These are phyloP conservation scores for Choiromyces venosus DNA, from an alignment of 495 filamentous ascomycete species.

Conservation along the genomic window DNA sequence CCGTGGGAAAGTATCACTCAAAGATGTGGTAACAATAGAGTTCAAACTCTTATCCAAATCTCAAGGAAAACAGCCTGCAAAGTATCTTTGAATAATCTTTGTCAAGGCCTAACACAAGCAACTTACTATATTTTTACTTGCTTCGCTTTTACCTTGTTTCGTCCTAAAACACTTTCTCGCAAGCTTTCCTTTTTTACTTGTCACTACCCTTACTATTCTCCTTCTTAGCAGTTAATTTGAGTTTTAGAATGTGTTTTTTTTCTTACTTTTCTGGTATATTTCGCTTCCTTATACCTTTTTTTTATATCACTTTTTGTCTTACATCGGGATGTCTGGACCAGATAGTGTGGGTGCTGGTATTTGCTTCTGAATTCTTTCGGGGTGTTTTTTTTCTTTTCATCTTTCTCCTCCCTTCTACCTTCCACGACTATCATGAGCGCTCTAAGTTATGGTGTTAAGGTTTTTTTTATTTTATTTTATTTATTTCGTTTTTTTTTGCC, in stretches of 20 bases:
- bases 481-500: too few relatives aligned
- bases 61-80: conserved; percentile 26
- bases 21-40: conserved; percentile 39
- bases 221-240: neutral
- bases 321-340: neutral
- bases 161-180: neutral
- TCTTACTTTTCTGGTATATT: neutral
- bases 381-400: neutral
- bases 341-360: neutral
- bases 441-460: too few relatives aligned
- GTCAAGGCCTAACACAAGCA: neutral
- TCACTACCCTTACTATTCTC: neutral
- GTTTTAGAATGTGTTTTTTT: neutral
- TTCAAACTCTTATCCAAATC: conserved; percentile 33
- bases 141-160: neutral
- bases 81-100: neutral
- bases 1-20: conserved; percentile 38
- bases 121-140: neutral
- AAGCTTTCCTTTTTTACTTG: neutral
- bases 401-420: neutral
- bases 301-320: neutral
- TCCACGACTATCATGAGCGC: too few relatives aligned
- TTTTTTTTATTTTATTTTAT: too few relatives aligned
- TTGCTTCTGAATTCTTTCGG: neutral
- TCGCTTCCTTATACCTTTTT: neutral